phyloP scores from a whole-genome alignment of 2,329 filamentous ascomycete genomes.

The Cercospora janseana region DNA sequence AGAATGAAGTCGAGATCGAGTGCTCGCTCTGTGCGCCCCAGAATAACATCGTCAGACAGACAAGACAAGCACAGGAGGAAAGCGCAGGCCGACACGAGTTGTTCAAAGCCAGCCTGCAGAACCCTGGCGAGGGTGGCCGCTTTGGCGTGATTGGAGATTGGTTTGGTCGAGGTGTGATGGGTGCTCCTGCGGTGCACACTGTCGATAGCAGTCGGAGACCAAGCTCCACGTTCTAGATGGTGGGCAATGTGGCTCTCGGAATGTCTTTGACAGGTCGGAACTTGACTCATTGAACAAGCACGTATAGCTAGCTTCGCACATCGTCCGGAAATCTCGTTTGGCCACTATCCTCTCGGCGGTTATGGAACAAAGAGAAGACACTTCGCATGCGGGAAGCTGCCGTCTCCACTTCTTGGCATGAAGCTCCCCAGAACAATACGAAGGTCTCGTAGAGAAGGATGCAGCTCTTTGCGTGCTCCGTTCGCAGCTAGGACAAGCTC shows the following conservation, averaged over 20 bases:
- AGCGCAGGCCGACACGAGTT: slow-evolving; percentile 83
- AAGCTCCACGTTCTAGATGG: slow-evolving; percentile 1
- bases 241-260: too few relatives aligned
- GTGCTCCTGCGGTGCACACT: slow-evolving; percentile 35
- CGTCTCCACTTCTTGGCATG: too few relatives aligned
- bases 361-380: too few relatives aligned
- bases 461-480: too few relatives aligned
- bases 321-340: too few relatives aligned
- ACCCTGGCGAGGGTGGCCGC: slow-evolving; percentile 65
- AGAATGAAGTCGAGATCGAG: slow-evolving; percentile 65
- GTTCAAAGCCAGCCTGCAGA: slow-evolving; percentile 75
- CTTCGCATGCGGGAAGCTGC: too few relatives aligned
- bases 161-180: slow-evolving; percentile 93
- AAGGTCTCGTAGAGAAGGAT: too few relatives aligned
- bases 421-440: too few relatives aligned
- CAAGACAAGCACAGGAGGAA: slow-evolving; percentile 81
- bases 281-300: background rate
- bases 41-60: slow-evolving; percentile 85
- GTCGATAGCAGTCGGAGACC: slow-evolving; percentile 3
- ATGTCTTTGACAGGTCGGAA: too few relatives aligned
- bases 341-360: too few relatives aligned
- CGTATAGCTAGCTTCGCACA: too few relatives aligned
- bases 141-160: slow-evolving; percentile 93
- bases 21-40: slow-evolving; percentile 82
- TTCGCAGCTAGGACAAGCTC: too few relatives aligned